phyloP scores from a whole-genome alignment of 106 monocot genomes.

The Acorus gramineus region DNA sequence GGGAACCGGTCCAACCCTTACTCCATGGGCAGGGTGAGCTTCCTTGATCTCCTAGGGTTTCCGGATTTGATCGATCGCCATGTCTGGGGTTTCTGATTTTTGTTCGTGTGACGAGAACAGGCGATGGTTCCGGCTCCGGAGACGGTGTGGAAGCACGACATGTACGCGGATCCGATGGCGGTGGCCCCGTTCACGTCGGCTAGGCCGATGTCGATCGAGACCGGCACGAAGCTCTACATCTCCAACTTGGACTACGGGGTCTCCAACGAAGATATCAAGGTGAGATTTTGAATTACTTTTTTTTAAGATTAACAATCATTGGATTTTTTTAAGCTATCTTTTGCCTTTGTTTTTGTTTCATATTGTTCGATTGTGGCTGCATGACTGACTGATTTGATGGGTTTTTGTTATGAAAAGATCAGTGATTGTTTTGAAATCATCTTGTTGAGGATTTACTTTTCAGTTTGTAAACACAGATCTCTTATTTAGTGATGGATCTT shows the following conservation, averaged over 20 bases:
- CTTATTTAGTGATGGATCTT: too few species aligned
- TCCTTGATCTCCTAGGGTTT: background rate
- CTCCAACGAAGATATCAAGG: slow-evolving; percentile 77
- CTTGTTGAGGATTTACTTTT: too few species aligned
- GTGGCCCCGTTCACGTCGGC: slow-evolving; percentile 1
- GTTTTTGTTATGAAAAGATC: too few species aligned
- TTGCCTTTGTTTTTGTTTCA: background rate
- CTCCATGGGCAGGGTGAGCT: slow-evolving; percentile 6
- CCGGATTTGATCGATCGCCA: background rate
- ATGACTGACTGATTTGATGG: too few species aligned
- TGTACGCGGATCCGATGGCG: slow-evolving; percentile 27
- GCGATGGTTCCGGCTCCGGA: slow-evolving; percentile 11
- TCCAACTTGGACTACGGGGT: slow-evolving; percentile 73
- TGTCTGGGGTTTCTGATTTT: slow-evolving; percentile 1
- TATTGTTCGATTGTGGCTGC: background rate
- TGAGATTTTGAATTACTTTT: background rate
- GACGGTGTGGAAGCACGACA: slow-evolving; percentile 31
- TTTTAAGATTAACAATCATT: background rate
- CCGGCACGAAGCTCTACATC: slow-evolving; percentile 82
- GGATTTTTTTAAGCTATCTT: background rate
- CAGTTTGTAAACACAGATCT: too few species aligned
- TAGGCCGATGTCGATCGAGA: slow-evolving; percentile 45
- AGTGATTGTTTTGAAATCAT: too few species aligned
- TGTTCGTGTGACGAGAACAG: slow-evolving; percentile 6
- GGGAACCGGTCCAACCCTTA: slow-evolving; percentile 16